Evolutionary conservation across 2,329 filamentous ascomycete species (phyloP).

Genomic region (Xylariaceae sp.): DNA sequence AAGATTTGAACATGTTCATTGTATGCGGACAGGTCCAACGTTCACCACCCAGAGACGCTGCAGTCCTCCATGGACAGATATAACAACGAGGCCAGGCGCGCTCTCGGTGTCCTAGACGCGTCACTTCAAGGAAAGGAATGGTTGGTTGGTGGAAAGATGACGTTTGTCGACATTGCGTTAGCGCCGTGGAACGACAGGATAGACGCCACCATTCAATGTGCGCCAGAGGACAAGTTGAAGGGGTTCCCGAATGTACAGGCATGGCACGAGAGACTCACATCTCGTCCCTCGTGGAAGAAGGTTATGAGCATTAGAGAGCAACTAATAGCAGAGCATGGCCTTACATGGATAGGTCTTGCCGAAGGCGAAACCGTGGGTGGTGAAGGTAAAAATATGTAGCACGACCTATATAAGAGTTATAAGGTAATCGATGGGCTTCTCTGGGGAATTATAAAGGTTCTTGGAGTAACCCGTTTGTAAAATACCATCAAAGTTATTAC

Average conservation of each 20-base stretch:
- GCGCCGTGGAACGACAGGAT: conserved; percentile 13
- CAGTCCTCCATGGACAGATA: conserved; percentile 28
- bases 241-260: conserved; percentile 12
- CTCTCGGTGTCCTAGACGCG: conserved; percentile 24
- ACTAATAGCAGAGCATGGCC: conserved; percentile 34
- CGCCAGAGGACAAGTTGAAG: conserved; percentile 4
- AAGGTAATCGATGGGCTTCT: no score
- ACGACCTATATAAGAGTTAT: no score
- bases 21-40: conserved; percentile 3
- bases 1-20: no score
- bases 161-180: conserved; percentile 23
- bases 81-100: conserved; percentile 25
- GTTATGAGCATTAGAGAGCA: conserved; percentile 28
- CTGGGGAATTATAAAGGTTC: no score
- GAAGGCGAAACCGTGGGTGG: conserved; percentile 29
- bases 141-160: conserved; percentile 31
- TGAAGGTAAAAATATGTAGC: no score
- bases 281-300: conserved; percentile 30
- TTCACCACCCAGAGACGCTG: conserved; percentile 23
- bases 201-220: not conserved
- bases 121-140: conserved; percentile 9
- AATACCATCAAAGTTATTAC: no score
- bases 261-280: conserved; percentile 34
- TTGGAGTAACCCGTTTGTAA: no score
- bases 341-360: conserved; percentile 33